Evolutionary conservation across 257 asterid species (phyloP), one percentile per base, ranked within the genome.

Genomic region (Marsdenia floribunda): DNA sequence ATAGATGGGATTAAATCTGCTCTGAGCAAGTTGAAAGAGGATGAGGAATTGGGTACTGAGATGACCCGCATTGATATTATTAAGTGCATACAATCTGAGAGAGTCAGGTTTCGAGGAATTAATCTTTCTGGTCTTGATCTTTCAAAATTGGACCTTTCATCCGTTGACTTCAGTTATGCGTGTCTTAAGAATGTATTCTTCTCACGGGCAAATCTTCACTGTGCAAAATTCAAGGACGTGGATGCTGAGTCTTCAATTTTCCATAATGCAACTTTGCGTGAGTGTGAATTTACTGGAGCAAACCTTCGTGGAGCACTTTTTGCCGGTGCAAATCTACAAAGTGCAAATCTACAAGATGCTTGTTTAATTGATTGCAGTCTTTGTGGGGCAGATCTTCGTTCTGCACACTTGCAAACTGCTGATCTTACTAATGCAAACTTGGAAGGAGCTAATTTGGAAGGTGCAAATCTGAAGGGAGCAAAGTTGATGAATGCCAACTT

Each of bases 321-420:
- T 86, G 96, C 97, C 70, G 98, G 98, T 66, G 93, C 98, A 80
- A 90, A 86, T 79, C 96, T 93, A 68, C 97, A 88, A 80, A 93
- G 98, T 90, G 98, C 97, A 85, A 93, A 91, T 85, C 83, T 93
- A 69, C 98, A 93, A 83, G 98, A 93, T 91, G 96, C 98, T 78
- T 87, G 96, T 79, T 85, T 93, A 87, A 79, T 91, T 61, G 91
- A 86, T 80, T 90, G 96, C 79, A 93, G 94, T 91, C 88, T 93
- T 75, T 91, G 97, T 33, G 97, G 96, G 64, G 98, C 97, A 58
- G 94, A 91, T 85, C 85, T 93, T 53, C 97, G 96, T 60, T 82
- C 96, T 74, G 98, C 98, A 16, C 98, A 93, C 84, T 81, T 93
- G 50, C 98, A 93, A 96, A 78, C 90, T 6, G 97, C 98, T 83